Percentiles rank a stretch among this genome's conserved stretches.
These are phyloP conservation scores for Magnolia sinica DNA, from an alignment of 164 flowering plant genomes.

Conservation along the genomic window DNA sequence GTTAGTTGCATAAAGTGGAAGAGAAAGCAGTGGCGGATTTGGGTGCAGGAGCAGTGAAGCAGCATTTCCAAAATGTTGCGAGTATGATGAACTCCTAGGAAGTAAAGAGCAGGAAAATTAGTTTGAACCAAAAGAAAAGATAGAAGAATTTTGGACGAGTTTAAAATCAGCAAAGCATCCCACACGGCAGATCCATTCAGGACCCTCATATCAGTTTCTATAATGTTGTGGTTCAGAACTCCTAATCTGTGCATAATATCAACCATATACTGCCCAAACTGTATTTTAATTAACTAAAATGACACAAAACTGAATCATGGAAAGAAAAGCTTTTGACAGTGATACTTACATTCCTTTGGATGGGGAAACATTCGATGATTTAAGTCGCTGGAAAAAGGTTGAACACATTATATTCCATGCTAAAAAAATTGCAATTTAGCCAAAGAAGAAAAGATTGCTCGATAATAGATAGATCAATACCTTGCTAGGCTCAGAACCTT, in stretches of 20 bases:
- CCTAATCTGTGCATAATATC: not conserved
- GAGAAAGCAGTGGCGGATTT: too few relatives aligned
- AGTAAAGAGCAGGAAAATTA: too few relatives aligned
- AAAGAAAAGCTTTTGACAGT: not conserved
- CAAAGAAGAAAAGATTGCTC: not conserved
- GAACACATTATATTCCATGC: not conserved
- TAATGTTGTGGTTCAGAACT: not conserved
- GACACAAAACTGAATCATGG: not conserved
- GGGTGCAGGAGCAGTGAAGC: not conserved
- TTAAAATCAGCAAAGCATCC: not conserved
- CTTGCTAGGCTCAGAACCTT: conserved; percentile 40
- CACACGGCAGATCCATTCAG: not conserved
- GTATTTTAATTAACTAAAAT: not conserved
- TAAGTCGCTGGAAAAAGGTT: conserved; percentile 42
- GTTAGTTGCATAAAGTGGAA: too few relatives aligned
- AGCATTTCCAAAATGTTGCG: not conserved
- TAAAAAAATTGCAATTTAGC: not conserved
- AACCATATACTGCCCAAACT: not conserved
- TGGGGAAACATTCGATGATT: conserved; percentile 28
- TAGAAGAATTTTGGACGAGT: not conserved
- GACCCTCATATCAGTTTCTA: not conserved
- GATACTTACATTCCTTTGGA: conserved; percentile 45
- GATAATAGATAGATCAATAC: conserved; percentile 27
- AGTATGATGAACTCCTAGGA: too few relatives aligned
- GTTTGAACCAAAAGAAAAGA: too few relatives aligned